Base-by-base conservation (phyloP, 495 filamentous ascomycete species). In the Aspergillus taichungensis region DNA sequence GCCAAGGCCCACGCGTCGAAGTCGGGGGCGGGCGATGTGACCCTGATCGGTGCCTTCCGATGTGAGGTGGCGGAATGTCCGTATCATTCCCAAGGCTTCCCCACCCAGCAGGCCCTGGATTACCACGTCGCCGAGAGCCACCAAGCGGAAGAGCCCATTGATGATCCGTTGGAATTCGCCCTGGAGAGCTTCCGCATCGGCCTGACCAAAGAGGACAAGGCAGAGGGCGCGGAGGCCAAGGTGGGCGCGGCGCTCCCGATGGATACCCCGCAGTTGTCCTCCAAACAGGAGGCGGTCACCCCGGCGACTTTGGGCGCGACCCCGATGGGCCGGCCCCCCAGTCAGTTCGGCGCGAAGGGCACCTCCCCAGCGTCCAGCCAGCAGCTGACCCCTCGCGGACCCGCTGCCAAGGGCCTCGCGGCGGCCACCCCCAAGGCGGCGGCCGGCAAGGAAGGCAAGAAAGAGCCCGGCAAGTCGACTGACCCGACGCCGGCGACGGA, bases 121-220 rank as follows among this genome's bases (percentile, higher is more conserved):
- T 69, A 69, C 29, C 75, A 78, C 42, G 56, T 67, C 13, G 61
- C 66, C 32, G 72, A 75, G 34, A 61, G 34, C 13, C 75, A 77
- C 50, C 67, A 66, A 35, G 61, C 63, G 36, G 62, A 72, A 42
- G 66, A 75, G 42, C 43, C 55, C 0, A 72, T 76, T 27, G 68
- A 65, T 8, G 62, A 78, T 57, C 64, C 69, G 13, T 46, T 76
- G 29, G 59, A 67, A 24, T 78, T 62, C 48, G 68, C 64, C 6
- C 47, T 75, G 6, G 69, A 76, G 18, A 67, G 66, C 39, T 55
- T 77, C 44, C 55, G 59, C 7, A 59, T 59, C 6, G 59, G 56
- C 12, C 56, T 75, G 6, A 49, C 60, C 13, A 58, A 69, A 30
- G 61, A 52, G 32, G 56, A 72, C 33, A 56, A 70, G 30, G 49